A percentile compares a stretch with the other conserved stretches of the same genome.
Evolutionary conservation across 2,329 filamentous ascomycete genomes (phyloP).

Genomic region (Penicillium sp.): DNA sequence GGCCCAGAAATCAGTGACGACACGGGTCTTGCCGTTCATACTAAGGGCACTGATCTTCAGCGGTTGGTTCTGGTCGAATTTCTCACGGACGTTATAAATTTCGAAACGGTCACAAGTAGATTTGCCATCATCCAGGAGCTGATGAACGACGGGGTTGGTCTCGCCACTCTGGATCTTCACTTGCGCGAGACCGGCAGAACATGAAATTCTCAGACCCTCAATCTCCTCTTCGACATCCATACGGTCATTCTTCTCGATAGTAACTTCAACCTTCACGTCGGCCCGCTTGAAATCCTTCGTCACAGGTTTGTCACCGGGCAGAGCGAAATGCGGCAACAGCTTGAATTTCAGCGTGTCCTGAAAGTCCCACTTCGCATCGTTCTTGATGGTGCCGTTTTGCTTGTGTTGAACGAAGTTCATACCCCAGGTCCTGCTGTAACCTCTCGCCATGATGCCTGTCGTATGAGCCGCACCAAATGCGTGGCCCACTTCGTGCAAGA

Average conservation of each 20-base stretch:
- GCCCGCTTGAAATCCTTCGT: constrained; percentile 18
- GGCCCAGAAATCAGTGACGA: constrained; percentile 36
- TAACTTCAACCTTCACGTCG: constrained; percentile 13
- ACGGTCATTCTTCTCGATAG: not conserved
- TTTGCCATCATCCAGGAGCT: not conserved
- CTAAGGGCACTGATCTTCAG: constrained; percentile 39
- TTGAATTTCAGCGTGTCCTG: constrained; percentile 29
- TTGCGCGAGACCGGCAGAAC: constrained; percentile 10
- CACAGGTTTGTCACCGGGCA: constrained; percentile 26
- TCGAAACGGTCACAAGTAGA: not conserved
- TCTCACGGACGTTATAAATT: constrained; percentile 27
- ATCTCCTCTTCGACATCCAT: not conserved
- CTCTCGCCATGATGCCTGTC: constrained; percentile 39
- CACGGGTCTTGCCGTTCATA: constrained; percentile 45
- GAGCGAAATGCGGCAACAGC: constrained; percentile 24
- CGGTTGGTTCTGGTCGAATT: constrained; percentile 31
- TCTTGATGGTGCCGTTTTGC: constrained; percentile 21
- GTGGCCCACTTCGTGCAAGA: constrained; percentile 41
- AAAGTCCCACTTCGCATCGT: constrained; percentile 35
- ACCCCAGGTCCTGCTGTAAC: constrained; percentile 47
- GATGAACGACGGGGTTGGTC: constrained; percentile 26
- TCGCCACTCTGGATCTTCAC: constrained; percentile 4
- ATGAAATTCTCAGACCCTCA: constrained; percentile 4
- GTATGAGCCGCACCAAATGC: constrained; percentile 39
- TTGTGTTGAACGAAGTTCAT: constrained; percentile 41